Conservation (phyloP, 164 flowering plant species). For the Saururus chinensis region DNA sequence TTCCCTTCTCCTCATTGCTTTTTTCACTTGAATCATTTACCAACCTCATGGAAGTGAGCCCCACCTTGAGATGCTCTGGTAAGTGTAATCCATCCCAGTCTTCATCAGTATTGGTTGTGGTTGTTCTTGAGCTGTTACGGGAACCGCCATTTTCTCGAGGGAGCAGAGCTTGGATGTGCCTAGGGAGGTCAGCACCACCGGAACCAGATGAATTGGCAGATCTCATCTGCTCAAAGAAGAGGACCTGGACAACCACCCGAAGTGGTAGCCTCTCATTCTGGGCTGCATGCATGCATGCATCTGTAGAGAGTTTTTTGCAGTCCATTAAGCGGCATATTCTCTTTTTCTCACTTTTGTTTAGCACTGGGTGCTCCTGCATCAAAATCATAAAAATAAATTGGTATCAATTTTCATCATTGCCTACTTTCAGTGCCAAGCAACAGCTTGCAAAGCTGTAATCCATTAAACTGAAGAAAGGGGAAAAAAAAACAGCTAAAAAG, state of each 20-base stretch:
- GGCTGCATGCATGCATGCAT: conserved; percentile 89
- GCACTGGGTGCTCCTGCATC: conserved; percentile 69
- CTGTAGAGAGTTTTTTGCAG: conserved; percentile 85
- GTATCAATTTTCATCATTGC: not conserved
- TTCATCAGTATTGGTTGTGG: conserved; percentile 53
- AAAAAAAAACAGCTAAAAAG: too few species aligned
- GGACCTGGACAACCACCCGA: conserved; percentile 85
- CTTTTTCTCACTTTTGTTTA: conserved; percentile 80
- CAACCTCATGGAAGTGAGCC: conserved; percentile 40
- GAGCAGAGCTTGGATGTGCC: conserved; percentile 27
- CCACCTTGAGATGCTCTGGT: conserved; percentile 48
- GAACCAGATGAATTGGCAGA: conserved; percentile 35
- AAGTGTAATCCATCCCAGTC: conserved; percentile 65
- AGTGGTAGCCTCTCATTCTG: conserved; percentile 92
- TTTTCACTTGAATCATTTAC: conserved; percentile 14
- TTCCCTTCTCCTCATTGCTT: conserved; percentile 26
- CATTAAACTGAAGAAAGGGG: too few species aligned
- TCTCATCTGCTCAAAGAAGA: conserved; percentile 89
- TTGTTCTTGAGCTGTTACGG: conserved; percentile 46
- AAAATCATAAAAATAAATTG: too few species aligned
- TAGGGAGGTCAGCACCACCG: conserved; percentile 49
- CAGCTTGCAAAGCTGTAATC: not conserved
- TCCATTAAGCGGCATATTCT: conserved; percentile 84
- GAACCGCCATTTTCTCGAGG: conserved; percentile 33
- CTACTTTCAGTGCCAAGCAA: not conserved